Evolutionary conservation across 1,284 basidiomycete species (phyloP), one percentile per base, ranked within the genome.

Genomic region (Ceratobasidium sp.): DNA sequence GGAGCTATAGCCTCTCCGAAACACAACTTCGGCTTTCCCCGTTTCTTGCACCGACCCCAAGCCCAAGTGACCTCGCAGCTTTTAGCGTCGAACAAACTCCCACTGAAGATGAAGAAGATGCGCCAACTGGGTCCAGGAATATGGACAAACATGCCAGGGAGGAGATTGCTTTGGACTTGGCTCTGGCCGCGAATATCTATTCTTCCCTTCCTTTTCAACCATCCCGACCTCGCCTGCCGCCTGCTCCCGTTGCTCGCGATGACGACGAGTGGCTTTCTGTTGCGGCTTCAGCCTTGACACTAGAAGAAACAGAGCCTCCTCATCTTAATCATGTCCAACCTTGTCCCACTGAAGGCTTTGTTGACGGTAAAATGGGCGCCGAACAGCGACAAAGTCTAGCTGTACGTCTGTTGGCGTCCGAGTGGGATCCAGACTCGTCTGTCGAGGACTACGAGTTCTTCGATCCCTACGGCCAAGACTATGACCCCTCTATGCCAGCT

Each of bases 91-190:
- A 10, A 9, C 44, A 26, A 28, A 23, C 44, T 13, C 7, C 61
- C 26, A 4, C 28, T 4, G 4, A n/a, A 3, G 69, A 33, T n/a
- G 38, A 9, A 33, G 67, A 50, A 48, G 42, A 64, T 44, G 12
- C 59, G 5, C 54, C 46, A 23, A 40, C 12, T 17, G 15, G 33
- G 13, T 2, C n/a, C 46, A 13, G 23, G 12, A 38, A 10, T 20
- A 78, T 23, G 74, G 90, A 93, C 82, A 84, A 83, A 15, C 86
- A 89, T 78, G 89, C 91, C 1, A 86, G 89, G 40, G 88, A 92
- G 77, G 89, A 91, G 80, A 84, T 94, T 2, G 86, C 88, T 15
- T 80, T 92, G 48, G 93, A 94, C 82, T 85, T 94, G 46, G 83
- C 86, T 13, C 84, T 94, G 40, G 89, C 92, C 2, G 84, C 85